These are phyloP conservation scores for Penicillium sp. DNA, from an alignment of 2,329 filamentous ascomycete genomes.

Conservation along the genomic window DNA sequence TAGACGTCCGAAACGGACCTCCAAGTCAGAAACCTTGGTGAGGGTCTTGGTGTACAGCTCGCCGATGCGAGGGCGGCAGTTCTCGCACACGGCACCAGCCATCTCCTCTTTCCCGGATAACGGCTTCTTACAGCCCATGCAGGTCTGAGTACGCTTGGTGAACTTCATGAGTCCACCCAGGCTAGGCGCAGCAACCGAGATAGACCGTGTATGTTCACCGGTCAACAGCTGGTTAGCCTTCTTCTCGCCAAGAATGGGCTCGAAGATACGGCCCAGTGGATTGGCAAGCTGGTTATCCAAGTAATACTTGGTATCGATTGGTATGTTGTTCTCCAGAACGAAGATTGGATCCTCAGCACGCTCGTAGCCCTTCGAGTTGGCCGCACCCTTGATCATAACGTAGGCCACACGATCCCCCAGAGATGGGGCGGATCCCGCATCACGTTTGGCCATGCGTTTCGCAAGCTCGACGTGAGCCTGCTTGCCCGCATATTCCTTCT, in stretches of 20 bases:
- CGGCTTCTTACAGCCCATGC: conserved; percentile 99
- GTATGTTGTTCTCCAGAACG: conserved; percentile 95
- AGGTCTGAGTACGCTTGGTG: conserved; percentile 94
- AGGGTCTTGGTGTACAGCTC: conserved; percentile 94
- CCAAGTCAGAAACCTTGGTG: conserved; percentile 84
- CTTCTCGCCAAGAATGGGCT: conserved; percentile 93
- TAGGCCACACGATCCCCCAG: conserved; percentile 97
- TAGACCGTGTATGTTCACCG: conserved; percentile 92
- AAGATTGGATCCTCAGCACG: conserved; percentile 96
- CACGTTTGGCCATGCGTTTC: conserved; percentile 94
- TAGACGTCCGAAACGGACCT: conserved; percentile 86
- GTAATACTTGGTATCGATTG: conserved; percentile 98
- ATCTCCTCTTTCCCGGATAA: conserved; percentile 77
- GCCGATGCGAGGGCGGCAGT: conserved; percentile 81
- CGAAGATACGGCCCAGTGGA: conserved; percentile 91
- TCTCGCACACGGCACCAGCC: conserved; percentile 81
- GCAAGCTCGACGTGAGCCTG: conserved; percentile 96
- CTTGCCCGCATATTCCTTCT: conserved; percentile 85
- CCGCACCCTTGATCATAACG: conserved; percentile 91
- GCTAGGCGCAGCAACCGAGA: conserved; percentile 87
- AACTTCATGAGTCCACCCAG: conserved; percentile 98
- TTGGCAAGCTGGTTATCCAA: conserved; percentile 98
- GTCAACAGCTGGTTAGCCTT: conserved; percentile 84
- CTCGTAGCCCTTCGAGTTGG: conserved; percentile 92
- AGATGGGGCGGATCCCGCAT: conserved; percentile 87